Evolutionary conservation across 108 stramenopile species (phyloP).

Genomic region (Skeletonema tropicum): DNA sequence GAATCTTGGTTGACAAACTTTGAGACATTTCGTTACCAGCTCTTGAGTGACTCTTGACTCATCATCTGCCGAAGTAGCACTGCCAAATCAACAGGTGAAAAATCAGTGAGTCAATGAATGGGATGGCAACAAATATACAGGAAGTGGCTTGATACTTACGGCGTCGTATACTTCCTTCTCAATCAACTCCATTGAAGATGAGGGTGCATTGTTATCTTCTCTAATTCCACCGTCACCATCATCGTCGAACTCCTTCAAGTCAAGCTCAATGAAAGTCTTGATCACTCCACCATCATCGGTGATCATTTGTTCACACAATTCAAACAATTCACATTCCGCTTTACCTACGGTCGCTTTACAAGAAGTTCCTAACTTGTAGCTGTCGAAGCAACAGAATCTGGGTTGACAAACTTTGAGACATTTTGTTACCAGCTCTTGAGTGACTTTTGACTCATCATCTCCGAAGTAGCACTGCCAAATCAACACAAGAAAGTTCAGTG

Average conservation of each 20-base stretch:
- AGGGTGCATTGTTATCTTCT: background rate
- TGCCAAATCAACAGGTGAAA: background rate
- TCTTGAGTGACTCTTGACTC: background rate
- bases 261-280: background rate
- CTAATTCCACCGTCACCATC: too few species aligned
- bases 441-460: background rate
- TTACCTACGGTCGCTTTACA: background rate
- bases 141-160: background rate
- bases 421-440: background rate
- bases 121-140: background rate
- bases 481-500: background rate
- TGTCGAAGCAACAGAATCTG: background rate
- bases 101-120: background rate
- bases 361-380: background rate
- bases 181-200: background rate
- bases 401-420: background rate
- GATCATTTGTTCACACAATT: background rate
- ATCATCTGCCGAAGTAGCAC: conserved; percentile 7
- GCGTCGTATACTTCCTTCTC: background rate
- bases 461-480: background rate
- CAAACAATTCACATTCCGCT: background rate
- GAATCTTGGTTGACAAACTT: background rate
- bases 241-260: background rate
- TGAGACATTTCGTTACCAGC: conserved; percentile 3
- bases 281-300: background rate